These are phyloP conservation scores for Solanum medicagineum DNA, from an alignment of 257 asterid genomes.

Conservation along the genomic window DNA sequence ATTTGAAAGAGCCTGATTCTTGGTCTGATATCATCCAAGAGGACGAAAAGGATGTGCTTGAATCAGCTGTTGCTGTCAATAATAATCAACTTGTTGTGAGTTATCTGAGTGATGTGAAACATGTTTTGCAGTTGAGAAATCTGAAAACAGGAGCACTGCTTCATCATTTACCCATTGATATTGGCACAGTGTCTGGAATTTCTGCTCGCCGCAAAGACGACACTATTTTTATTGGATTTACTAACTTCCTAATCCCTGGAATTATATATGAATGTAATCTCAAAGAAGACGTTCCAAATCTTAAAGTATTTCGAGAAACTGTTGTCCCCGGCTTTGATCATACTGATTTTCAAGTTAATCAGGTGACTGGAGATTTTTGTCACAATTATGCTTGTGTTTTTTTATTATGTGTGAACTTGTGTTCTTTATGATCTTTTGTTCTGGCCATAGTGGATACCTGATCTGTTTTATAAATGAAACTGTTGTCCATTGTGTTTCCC, in stretches of 20 bases:
- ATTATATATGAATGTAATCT: conserved; percentile 66
- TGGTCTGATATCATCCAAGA: conserved; percentile 73
- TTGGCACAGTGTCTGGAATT: conserved; percentile 67
- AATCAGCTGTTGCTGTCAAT: conserved; percentile 75
- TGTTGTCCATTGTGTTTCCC: not conserved
- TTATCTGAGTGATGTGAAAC: conserved; percentile 79
- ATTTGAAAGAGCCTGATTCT: conserved; percentile 51
- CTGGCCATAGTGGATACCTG: not conserved
- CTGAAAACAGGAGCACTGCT: conserved; percentile 58
- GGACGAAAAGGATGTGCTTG: conserved; percentile 72
- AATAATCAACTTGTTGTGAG: conserved; percentile 46
- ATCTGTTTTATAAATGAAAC: not conserved
- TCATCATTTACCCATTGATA: conserved; percentile 69
- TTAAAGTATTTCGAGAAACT: conserved; percentile 65
- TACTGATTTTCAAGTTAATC: conserved; percentile 52
- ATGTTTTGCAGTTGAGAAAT: conserved; percentile 80
- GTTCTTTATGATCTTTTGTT: not conserved
- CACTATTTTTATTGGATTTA: conserved; percentile 50
- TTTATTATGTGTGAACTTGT: not conserved
- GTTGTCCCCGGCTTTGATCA: conserved; percentile 75
- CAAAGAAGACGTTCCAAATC: conserved; percentile 35
- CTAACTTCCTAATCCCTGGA: conserved; percentile 89
- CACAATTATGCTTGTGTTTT: not conserved
- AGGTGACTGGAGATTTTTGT: conserved; percentile 35
- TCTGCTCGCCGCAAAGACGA: conserved; percentile 66